Evolutionary conservation across 2,329 filamentous ascomycete species (phyloP), one percentile per base, ranked within the genome.

Genomic region (Hypoxylon sp.): DNA sequence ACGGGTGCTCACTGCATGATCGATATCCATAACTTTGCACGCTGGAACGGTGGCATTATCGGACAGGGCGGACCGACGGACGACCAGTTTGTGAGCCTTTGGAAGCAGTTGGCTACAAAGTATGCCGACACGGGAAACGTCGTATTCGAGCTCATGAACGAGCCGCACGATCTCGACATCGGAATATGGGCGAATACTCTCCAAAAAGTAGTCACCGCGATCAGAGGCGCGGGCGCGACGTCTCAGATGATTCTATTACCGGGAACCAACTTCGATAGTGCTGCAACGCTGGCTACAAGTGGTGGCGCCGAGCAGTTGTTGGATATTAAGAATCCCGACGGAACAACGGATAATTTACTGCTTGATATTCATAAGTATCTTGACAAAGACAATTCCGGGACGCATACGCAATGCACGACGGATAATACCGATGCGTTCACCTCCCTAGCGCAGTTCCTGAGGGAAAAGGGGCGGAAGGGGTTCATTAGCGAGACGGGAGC

Each of bases 131-230:
- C 88, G 54, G 76, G 82, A 39, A 87, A 85, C 66, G 79, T 92
- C 26, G 82, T 86, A 3, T 90, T 92, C 70, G 89, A 88, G 13
- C 76, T 92, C 48, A 92, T 92, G 89, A 92, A 92, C 79, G 90
- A 90, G 79, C 90, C 90, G 5, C 88, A 91, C 76, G 86, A 88
- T 57, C 78, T 87, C 61, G 84, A 89, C 72, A 82, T 90, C 70
- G 77, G 74, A 26, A 77, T 79, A 1, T 92, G 90, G 90, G 88
- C 86, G 0, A 76, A 82, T 3, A 88, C 87, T 0, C 86, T 87
- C 67, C 90, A 92, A 75, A 83, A 82, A 11, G 88, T 83, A 14
- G 90, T 93, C 1, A 89, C 85, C 0, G 90, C 88, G 3, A 91
- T 93, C 72, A 87, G 90, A 47, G 78, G 84, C 46, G 85, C 87